Evolutionary conservation across 305 asterid species (phyloP).

Genomic region (Solanum hybrid): DNA sequence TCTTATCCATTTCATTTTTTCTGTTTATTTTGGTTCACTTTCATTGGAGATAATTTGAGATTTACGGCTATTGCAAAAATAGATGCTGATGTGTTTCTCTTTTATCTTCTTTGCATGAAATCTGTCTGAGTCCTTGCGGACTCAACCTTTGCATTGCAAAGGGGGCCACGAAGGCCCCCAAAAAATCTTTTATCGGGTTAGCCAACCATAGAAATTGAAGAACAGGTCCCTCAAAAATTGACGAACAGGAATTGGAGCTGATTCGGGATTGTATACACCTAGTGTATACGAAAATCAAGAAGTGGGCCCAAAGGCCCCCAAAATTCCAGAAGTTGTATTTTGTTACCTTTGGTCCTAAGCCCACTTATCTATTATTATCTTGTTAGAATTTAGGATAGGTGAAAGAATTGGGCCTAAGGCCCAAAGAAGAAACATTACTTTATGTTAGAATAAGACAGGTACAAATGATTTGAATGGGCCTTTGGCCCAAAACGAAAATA

Average conservation of each 20-base stretch:
- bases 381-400: no score
- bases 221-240: neutral
- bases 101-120: no score
- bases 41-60: neutral
- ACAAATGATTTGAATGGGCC: no score
- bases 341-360: no score
- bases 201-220: neutral
- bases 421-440: no score
- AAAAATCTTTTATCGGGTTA: neutral
- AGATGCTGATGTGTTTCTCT: neutral
- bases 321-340: no score
- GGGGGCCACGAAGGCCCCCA: neutral
- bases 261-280: neutral
- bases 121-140: neutral
- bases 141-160: neutral
- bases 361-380: no score
- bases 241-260: neutral
- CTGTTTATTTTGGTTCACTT: neutral
- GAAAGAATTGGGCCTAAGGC: no score
- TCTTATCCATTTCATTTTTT: no score
- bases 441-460: no score
- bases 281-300: neutral
- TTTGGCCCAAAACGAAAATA: no score
- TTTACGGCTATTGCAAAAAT: neutral
- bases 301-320: neutral